Evolutionary conservation across 2,329 filamentous ascomycete species (phyloP), one percentile per base, ranked within the genome.

Genomic region (Pseudocercospora pini-densiflorae): DNA sequence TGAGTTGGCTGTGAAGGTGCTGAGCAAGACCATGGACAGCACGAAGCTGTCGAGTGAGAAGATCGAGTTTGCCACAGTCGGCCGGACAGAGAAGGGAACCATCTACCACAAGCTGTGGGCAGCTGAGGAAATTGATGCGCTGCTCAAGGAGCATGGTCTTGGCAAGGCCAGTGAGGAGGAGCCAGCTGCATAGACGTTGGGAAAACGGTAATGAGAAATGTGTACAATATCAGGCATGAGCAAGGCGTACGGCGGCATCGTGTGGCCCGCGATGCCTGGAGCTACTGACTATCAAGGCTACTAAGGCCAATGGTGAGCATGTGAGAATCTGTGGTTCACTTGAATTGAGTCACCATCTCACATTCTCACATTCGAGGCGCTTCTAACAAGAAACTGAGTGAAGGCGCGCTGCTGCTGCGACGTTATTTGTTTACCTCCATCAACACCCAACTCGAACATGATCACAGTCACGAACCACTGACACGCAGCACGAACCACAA

Each of bases 11-110:
- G 95, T 99, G 79, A 99, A 99, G 87, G 95, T 99, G 70, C 83
- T 99, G 72, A 98, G 95, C 87, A 99, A 99, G 89, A 99, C 95
- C 5, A 99, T 99, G 96, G 95, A 99, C 81, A 97, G 94, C 63
- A 98, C 94, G 62, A 99, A 97, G 86, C 83, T 99, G 78, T 97
- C 93, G 85, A 97, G 93, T 78, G 95, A 99, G 87, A 99, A 99
- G 88, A 97, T 99, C 78, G 95, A 99, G 79, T 99, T 99, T 78
- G 96, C 95, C 73, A 99, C 96, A 33, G 94, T 99, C 68, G 96
- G 95, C 74, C 93, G 94, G 84, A 98, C 94, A 73, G 91, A 93
- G 81, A 89, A 94, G 72, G 95, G 95, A 76, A 95, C 94, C 85
- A 94, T 99, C 81, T 99, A 98, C 85, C 95, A 99, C 82, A 92